Conservation (phyloP, 495 filamentous ascomycete genomes). For the Trypethelium eluteriae region DNA sequence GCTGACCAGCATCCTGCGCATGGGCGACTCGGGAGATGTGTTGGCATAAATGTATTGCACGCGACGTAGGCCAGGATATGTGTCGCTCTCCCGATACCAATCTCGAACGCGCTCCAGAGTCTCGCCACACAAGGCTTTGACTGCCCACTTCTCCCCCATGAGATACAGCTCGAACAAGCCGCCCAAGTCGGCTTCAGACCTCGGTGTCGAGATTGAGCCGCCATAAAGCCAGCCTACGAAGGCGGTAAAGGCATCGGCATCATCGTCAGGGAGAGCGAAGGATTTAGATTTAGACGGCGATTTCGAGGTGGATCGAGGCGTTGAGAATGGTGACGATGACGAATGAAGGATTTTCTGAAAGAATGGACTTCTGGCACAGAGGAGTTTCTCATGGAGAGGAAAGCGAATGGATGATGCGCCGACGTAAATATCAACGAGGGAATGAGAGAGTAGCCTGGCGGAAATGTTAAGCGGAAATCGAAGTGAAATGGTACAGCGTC, state of each 20-base stretch:
- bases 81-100: conserved; percentile 40
- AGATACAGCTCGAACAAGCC: conserved; percentile 43
- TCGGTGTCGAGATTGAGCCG: conserved; percentile 33
- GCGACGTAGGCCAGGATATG: conserved; percentile 42
- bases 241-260: conserved; percentile 39
- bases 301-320: conserved; percentile 9
- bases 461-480: background rate
- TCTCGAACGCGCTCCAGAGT: conserved; percentile 38
- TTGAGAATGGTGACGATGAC: conserved; percentile 13
- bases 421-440: conserved; percentile 46
- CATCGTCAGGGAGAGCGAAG: conserved; percentile 43
- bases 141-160: conserved; percentile 39
- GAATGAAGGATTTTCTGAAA: conserved; percentile 43
- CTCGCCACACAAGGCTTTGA: conserved; percentile 32
- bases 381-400: conserved; percentile 46
- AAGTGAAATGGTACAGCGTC: background rate
- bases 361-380: conserved; percentile 44
- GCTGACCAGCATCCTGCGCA: conserved; percentile 44
- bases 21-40: conserved; percentile 38
- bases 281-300: conserved; percentile 23
- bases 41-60: conserved; percentile 48
- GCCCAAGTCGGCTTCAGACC: conserved; percentile 39
- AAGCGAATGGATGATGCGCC: conserved; percentile 41
- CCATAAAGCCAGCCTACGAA: conserved; percentile 47
- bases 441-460: conserved; percentile 41